Evolutionary conservation across 2,329 filamentous ascomycete species (phyloP), one percentile per base, ranked within the genome.

Genomic region (Ceratocystis huliohia): DNA sequence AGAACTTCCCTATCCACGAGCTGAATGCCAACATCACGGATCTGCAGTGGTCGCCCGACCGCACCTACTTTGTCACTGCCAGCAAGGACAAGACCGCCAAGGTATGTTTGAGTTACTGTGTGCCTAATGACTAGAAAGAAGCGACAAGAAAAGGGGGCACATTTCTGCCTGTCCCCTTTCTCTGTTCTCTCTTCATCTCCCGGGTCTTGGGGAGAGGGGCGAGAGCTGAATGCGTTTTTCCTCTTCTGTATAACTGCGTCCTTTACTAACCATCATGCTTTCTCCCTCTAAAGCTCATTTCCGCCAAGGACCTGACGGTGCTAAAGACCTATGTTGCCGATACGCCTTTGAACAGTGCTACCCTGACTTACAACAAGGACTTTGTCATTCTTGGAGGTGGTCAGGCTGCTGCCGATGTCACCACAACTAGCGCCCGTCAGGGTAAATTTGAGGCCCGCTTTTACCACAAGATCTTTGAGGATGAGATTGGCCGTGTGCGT

Each of bases 381-480:
- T 99, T 90, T 75, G 93, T 99, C 71, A 95, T 99, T 74, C 88
- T 99, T 57, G 94, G 94, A 73, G 94, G 94, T 85, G 94, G 94
- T 72, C 94, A 99, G 80, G 94, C 92, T 70, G 94, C 94, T 75
- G 96, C 96, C 91, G 93, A 97, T 75, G 94, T 99, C 78, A 99
- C 94, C 68, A 95, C 90, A 65, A 97, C 94, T 64, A 88, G 88
- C 44, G 87, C 91, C 63, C 86, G 94, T 71, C 94, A 99, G 82
- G 94, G 94, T 79, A 97, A 97, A 80, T 99, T 99, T 81, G 94
- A 99, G 79, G 94, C 94, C 57, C 87, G 94, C 71, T 99, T 99
- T 84, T 99, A 96, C 83, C 94, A 99, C 87, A 97, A 96, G 84
- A 88, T 99, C 76, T 97, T 99, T 76, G 91, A 96, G 79, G 93